phyloP scores from a whole-genome alignment of 352 stramenopile genomes.

The Phytophthora constricta region DNA sequence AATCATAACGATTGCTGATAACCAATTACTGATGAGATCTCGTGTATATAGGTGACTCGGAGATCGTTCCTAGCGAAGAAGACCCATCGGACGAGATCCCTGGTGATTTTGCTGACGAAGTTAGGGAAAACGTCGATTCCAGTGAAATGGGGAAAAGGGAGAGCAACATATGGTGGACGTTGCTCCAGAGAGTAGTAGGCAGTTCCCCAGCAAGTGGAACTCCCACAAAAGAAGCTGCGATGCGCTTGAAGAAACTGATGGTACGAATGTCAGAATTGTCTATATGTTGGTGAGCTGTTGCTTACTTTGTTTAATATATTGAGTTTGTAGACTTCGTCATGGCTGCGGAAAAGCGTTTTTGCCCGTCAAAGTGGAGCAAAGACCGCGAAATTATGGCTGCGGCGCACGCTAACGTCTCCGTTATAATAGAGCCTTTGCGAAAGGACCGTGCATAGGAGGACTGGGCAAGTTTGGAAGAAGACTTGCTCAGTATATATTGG shows the following conservation, averaged over 20 bases:
- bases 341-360: not conserved
- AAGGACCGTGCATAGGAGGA: not conserved
- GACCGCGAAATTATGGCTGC: conserved; percentile 6
- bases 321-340: not conserved
- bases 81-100: not conserved
- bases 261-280: not conserved
- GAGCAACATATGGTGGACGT: not conserved
- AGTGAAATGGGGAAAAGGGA: not conserved
- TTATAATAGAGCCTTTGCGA: not conserved
- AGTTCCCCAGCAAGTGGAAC: too few relatives aligned
- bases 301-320: not conserved
- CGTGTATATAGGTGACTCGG: conserved; percentile 1
- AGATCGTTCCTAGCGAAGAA: not conserved
- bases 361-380: conserved; percentile 8
- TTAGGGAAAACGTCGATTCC: not conserved
- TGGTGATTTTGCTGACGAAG: not conserved
- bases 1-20: not conserved
- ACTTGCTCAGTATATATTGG: not conserved
- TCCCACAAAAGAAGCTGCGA: too few relatives aligned
- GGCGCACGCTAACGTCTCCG: not conserved
- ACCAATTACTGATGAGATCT: too few relatives aligned
- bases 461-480: conserved; percentile 4
- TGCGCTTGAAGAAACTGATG: too few relatives aligned
- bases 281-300: not conserved
- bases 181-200: not conserved